Base-by-base conservation (phyloP, 2,329 filamentous ascomycete species). In the Talaromyces rugulosus region DNA sequence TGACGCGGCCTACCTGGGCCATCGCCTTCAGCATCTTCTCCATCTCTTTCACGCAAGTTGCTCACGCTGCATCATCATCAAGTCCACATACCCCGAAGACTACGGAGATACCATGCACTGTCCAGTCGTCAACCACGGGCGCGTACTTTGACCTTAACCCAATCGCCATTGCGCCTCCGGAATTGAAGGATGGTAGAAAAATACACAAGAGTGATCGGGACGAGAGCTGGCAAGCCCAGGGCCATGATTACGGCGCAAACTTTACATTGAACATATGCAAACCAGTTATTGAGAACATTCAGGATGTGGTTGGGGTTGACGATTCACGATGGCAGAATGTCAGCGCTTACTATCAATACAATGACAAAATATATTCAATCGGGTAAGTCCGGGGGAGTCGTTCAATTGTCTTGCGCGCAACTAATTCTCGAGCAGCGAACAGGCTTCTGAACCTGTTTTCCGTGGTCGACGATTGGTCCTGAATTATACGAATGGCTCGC, bases 401-500 rank as follows among this genome's bases (percentile, higher is more conserved):
- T 16, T 36, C 4, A 33, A 9, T 40, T 11, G 1, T 56, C 27
- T 36, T 23, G 28, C 54, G 23, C 4, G 14, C 31, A 18, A 23
- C 54, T 56, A 33, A 8, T 28, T 65, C 53, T 33, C 52, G 5
- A 47, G 55, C 62, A 78, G 80, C 55, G 75, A 82, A 69, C 71
- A 78, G 71, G 75, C 78, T 47, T 74, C 79, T 0, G 69, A 78
- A 27, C 77, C 77, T 30, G 71, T 82, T 62, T 81, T 82, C 64
- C 78, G 81, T 23, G 81, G 81, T 62, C 78, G 78, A 64, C 81
- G 92, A 74, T 81, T 94, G 3, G 85, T 93, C 12, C 78, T 94
- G 23, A 89, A 92, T 70, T 94, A 94, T 74, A 87, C 84, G 0
- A 84, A 87, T 67, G 91, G 91, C 47, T 94, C 91, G 0, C 89